phyloP scores from a whole-genome alignment of 2,329 filamentous ascomycete genomes.

The Grosmannia huntii region DNA sequence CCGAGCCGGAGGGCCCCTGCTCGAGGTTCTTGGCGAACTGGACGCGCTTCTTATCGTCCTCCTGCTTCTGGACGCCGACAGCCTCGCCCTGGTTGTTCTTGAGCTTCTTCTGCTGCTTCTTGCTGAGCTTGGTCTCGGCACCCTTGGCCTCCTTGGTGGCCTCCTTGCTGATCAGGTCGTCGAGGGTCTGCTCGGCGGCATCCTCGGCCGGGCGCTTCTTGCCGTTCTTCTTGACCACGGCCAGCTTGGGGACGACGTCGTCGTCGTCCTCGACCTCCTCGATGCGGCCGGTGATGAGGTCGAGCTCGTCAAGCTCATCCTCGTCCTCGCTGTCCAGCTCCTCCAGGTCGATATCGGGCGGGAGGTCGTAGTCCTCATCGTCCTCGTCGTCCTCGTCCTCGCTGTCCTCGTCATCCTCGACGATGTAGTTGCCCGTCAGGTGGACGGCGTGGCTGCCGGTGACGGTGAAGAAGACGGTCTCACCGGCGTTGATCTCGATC shows the following conservation, averaged over 20 bases:
- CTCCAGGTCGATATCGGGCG: constrained; percentile 65
- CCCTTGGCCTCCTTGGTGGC: constrained; percentile 37
- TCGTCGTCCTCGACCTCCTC: constrained; percentile 74
- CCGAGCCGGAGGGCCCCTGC: constrained; percentile 75
- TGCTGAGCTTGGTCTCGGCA: constrained; percentile 63
- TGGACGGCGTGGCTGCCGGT: constrained; percentile 81
- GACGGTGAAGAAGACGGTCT: constrained; percentile 86
- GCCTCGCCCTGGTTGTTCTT: constrained; percentile 98
- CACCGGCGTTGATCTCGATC: constrained; percentile 78
- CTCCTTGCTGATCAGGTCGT: constrained; percentile 73
- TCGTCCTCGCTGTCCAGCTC: constrained; percentile 58
- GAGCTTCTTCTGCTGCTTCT: constrained; percentile 96
- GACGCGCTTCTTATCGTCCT: constrained; percentile 80
- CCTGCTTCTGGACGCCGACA: constrained; percentile 47
- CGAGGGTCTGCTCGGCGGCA: constrained; percentile 56
- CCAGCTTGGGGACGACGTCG: constrained; percentile 54
- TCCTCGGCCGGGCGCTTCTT: constrained; percentile 88
- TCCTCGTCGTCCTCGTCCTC: constrained; percentile 49
- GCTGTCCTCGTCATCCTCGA: constrained; percentile 52
- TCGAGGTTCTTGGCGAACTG: constrained; percentile 99
- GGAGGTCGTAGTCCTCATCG: constrained; percentile 62
- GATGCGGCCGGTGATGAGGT: constrained; percentile 55
- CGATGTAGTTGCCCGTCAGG: constrained; percentile 92
- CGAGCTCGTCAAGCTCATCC: constrained; percentile 66
- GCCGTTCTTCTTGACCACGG: constrained; percentile 46